Base-by-base conservation (phyloP, 495 filamentous ascomycete genomes). In the Neurospora sp. region DNA sequence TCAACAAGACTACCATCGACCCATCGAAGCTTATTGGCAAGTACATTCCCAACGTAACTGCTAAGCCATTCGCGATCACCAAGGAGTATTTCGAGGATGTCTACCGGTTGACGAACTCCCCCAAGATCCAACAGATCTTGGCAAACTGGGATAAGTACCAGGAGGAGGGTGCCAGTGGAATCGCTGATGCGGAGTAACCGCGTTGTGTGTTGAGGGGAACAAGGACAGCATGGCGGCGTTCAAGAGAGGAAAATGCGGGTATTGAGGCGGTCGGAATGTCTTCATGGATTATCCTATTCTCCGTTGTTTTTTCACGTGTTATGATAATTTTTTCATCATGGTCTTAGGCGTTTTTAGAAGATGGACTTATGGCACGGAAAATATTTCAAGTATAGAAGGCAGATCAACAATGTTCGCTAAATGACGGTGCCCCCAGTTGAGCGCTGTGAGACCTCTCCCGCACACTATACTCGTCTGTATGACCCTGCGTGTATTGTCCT, bases 31-130 rank as follows among this genome's bases (percentile, higher is more conserved):
- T 99, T 76, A 84, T 99, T 75, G 96, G 96, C 71, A 99, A 99
- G 85, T 99, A 99, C 85, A 98, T 99, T 73, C 96, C 96, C 75
- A 99, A 99, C 81, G 96, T 99, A 70, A 99, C 96, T 18, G 96
- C 96, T 40, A 89, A 90, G 78, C 96, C 96, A 18, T 99, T 99
- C 81, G 92, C 96, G 80, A 87, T 99, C 68, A 94, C 93, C 22
- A 97, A 96, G 86, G 96, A 97, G 82, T 99, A 99, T 84, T 99
- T 99, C 81, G 94, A 99, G 86, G 95, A 98, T 78, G 96, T 99
- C 35, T 98, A 97, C 83, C 87, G 87, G 42, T 85, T 99, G 76
- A 99, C 96, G 6, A 98, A 94, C 80, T 94, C 91, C 6, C 96
- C 96, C 53, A 91, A 91, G 82, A 98, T 99, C 77, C 94, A 91